These are phyloP conservation scores for Logfia minima DNA, from an alignment of 129 eudicot genomes.

Conservation along the genomic window DNA sequence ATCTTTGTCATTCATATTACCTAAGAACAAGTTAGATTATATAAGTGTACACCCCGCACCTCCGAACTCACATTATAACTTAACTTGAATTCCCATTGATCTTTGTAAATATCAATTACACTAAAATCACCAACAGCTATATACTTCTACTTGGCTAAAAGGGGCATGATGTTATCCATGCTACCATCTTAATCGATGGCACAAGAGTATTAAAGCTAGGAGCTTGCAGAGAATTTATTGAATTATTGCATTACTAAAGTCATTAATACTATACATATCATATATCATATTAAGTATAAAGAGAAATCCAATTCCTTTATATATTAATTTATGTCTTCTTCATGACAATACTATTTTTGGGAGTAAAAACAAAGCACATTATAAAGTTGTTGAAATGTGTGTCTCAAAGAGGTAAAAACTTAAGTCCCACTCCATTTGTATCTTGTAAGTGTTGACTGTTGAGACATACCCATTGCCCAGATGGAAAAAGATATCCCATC, in stretches of 20 bases:
- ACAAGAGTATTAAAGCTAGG: background rate
- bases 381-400: conserved; percentile 52
- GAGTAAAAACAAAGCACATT: conserved; percentile 15
- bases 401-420: conserved; percentile 57
- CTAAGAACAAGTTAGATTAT: no score
- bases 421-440: conserved; percentile 60
- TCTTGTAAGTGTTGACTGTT: conserved; percentile 19
- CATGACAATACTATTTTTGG: conserved; percentile 1
- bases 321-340: background rate
- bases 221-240: background rate
- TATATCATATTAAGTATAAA: background rate
- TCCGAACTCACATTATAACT: no score
- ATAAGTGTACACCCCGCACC: no score
- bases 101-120: no score
- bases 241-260: background rate
- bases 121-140: no score
- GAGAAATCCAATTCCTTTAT: background rate
- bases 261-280: background rate
- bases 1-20: no score
- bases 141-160: background rate
- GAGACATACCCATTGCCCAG: conserved; percentile 76
- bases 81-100: no score
- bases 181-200: background rate
- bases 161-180: conserved; percentile 8
- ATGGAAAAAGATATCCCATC: conserved; percentile 71